Conservation (phyloP, 768 basidiomycete genomes). For the Lentinula edodes region DNA sequence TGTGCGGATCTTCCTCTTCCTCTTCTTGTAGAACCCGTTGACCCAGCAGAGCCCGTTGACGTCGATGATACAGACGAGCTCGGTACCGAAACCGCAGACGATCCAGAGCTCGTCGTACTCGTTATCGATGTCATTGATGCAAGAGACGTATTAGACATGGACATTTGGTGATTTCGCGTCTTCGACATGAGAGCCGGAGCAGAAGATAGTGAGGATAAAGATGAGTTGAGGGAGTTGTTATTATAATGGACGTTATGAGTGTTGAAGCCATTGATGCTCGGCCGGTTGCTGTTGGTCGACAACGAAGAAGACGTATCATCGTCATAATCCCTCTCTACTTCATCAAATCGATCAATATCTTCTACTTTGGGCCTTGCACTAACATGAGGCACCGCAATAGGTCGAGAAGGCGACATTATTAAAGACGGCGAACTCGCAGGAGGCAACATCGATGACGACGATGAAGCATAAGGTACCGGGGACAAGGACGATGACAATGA, state of each 20-base stretch:
- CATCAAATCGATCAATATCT: not conserved
- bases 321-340: not conserved
- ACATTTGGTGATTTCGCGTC: not conserved
- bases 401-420: not conserved
- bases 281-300: not conserved
- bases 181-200: not conserved
- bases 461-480: not conserved
- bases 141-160: not conserved
- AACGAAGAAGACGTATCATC: conserved; percentile 1
- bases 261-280: not conserved
- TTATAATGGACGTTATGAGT: not conserved
- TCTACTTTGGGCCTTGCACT: not conserved
- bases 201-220: not conserved
- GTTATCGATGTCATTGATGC: not conserved
- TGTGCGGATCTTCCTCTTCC: not conserved
- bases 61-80: not conserved
- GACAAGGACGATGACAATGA: not conserved
- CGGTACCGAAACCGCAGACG: not conserved
- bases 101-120: not conserved
- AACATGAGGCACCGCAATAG: conserved; percentile 5
- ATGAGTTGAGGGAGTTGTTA: not conserved
- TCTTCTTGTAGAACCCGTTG: not conserved
- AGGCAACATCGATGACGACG: conserved; percentile 3
- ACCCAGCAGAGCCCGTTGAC: not conserved
- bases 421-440: not conserved